Evolutionary conservation across 2,329 filamentous ascomycete genomes (phyloP), one percentile per base, ranked within the genome.

Genomic region (Coccinonectria pachysandricola): DNA sequence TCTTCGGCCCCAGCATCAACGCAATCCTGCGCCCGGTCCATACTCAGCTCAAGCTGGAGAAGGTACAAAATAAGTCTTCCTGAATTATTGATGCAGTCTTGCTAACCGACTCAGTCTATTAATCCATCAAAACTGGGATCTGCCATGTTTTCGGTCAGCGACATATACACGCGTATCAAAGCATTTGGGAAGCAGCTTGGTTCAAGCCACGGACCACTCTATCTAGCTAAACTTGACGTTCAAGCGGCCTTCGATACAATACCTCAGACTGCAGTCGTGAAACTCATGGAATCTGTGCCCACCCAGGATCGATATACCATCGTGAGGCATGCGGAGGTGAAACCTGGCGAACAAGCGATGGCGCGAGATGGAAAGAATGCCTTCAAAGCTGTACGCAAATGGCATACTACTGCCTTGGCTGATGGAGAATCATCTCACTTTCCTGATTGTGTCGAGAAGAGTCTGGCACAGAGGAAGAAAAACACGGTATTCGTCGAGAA

Each of bases 231-330:
- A 50, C 64, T 93, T 8, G 91, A 98, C 47, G 87, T 98, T 12
- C 73, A 83, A 49, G 75, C 84, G 3, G 93, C 88, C 42, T 98
- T 95, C 50, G 91, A 98, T 53, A 94, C 82, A 0, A 95, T 98
- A 22, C 91, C 91, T 0, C 91, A 96, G 50, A 56, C 68, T 14
- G 71, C 74, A 1, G 62, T 96, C 11, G 48, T 95, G 17, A 50
- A 63, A 13, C 60, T 96, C 14, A 68, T 92, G 36, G 53, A 37
- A 31, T 75, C 48, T 27, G 73, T 69, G 37, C 71, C 53, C 36
- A 59, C 57, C 8, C 60, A 79, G 31, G 54, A 65, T 3, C 57
- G 61, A 12, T 98, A 98, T 48, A 65, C 68, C 6, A 67, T 92
- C 24, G 67, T 68, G 6, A 86, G 77, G 38, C 79, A 95, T 43